phyloP scores from a whole-genome alignment of 805 yeast species.

The Barnettozyma siamensis region DNA sequence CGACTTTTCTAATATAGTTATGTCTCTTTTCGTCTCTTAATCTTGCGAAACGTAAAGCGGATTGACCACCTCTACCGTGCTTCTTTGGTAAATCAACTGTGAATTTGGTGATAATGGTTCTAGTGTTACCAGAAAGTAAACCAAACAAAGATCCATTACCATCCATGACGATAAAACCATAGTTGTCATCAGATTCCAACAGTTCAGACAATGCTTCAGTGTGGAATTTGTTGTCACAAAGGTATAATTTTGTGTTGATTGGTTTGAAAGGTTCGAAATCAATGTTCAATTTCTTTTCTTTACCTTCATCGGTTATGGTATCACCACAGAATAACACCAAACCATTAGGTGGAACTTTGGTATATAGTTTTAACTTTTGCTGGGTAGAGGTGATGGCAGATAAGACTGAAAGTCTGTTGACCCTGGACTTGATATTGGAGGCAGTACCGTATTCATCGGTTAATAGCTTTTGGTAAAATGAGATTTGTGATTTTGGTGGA shows the following conservation, averaged over 20 bases:
- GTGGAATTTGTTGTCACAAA: conserved; percentile 98
- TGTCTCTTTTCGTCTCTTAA: conserved; percentile 99
- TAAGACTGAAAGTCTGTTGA: conserved; percentile 88
- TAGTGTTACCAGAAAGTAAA: conserved; percentile 90
- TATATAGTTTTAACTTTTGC: conserved; percentile 88
- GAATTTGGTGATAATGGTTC: conserved; percentile 94
- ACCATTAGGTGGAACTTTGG: conserved; percentile 89
- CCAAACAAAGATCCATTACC: conserved; percentile 99
- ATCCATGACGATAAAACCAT: conserved; percentile 98
- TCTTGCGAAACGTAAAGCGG: conserved; percentile 98
- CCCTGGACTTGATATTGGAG: conserved; percentile 95
- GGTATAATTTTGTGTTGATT: conserved; percentile 90
- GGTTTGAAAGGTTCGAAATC: conserved; percentile 99
- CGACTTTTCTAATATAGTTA: conserved; percentile 95
- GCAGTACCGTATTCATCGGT: conserved; percentile 99
- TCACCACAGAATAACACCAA: conserved; percentile 98
- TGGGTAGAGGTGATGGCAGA: conserved; percentile 98
- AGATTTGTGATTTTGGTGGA: conserved; percentile 92
- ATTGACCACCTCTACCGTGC: conserved; percentile 99
- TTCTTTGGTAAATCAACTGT: conserved; percentile 97
- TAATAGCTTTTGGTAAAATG: conserved; percentile 82
- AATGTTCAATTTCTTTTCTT: conserved; percentile 92
- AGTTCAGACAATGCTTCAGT: conserved; percentile 94
- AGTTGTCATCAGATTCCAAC: conserved; percentile 90
- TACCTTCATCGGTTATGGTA: conserved; percentile 93